Conservation (phyloP, 495 filamentous ascomycete species). For the Articulospora tetracladia region DNA sequence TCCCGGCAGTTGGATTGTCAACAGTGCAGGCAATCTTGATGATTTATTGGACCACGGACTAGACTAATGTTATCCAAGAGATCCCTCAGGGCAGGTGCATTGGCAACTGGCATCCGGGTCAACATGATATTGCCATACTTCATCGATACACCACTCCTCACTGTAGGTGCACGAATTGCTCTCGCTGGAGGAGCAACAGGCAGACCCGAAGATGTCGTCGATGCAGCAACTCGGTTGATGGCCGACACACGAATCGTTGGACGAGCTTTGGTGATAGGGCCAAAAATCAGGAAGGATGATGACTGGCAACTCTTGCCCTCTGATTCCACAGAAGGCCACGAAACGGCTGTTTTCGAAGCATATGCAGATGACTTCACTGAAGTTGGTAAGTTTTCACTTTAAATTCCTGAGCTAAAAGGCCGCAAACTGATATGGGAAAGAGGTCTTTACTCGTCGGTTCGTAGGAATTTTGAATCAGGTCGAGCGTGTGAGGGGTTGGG, state of each 20-base stretch:
- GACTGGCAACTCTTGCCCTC: slow-evolving; percentile 33
- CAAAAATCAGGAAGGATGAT: slow-evolving; percentile 41
- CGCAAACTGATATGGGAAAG: slow-evolving; percentile 17
- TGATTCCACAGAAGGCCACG: slow-evolving; percentile 23
- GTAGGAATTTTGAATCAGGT: slow-evolving; percentile 43
- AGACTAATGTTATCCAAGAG: slow-evolving; percentile 20
- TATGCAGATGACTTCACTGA: slow-evolving; percentile 56
- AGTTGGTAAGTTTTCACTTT: slow-evolving; percentile 21
- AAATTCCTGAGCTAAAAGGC: background rate
- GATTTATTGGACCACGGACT: background rate
- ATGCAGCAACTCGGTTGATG: slow-evolving; percentile 41
- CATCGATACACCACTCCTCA: slow-evolving; percentile 58
- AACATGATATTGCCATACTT: slow-evolving; percentile 65
- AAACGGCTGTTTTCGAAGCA: slow-evolving; percentile 49
- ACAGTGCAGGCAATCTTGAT: background rate
- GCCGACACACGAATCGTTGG: slow-evolving; percentile 49
- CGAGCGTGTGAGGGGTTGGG: slow-evolving; percentile 42
- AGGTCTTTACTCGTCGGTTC: slow-evolving; percentile 44
- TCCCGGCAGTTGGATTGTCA: no score
- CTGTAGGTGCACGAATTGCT: slow-evolving; percentile 33
- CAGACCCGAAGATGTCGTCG: slow-evolving; percentile 50
- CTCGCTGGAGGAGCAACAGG: slow-evolving; percentile 51
- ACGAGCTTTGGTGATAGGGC: slow-evolving; percentile 50
- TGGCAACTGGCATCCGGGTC: slow-evolving; percentile 45
- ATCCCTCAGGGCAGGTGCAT: slow-evolving; percentile 43